Evolutionary conservation across 2,329 filamentous ascomycete species (phyloP).

Genomic region (Sarocladium kiliense): DNA sequence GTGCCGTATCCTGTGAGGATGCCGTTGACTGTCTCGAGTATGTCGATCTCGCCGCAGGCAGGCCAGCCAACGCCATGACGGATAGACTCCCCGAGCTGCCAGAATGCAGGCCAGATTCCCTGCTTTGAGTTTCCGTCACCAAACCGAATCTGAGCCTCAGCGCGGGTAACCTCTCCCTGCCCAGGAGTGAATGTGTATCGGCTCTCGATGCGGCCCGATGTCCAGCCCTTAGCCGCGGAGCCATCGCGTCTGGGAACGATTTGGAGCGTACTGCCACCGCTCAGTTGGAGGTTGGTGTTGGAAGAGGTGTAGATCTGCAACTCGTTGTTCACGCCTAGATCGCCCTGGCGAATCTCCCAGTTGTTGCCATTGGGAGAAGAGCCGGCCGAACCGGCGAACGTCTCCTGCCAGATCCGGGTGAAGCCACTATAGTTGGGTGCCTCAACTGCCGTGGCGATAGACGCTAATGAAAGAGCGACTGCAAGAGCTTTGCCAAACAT

Average conservation of each 20-base stretch:
- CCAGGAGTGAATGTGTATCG: constrained; percentile 40
- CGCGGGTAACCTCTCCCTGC: constrained; percentile 37
- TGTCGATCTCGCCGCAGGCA: constrained; percentile 37
- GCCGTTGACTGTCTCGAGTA: constrained; percentile 41
- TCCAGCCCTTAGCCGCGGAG: constrained; percentile 37
- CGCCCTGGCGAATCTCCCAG: constrained; percentile 29
- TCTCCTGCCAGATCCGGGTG: constrained; percentile 36
- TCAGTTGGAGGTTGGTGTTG: constrained; percentile 40
- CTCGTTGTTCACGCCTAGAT: constrained; percentile 41
- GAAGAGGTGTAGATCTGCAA: constrained; percentile 37
- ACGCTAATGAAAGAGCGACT: neutral
- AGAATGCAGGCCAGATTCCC: constrained; percentile 43
- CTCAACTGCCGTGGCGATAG: constrained; percentile 10
- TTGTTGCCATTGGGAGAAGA: constrained; percentile 19
- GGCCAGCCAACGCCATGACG: constrained; percentile 35
- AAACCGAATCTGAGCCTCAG: constrained; percentile 42
- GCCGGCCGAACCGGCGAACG: constrained; percentile 30
- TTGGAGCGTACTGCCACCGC: constrained; percentile 41
- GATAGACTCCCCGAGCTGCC: constrained; percentile 36
- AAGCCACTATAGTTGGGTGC: constrained; percentile 35
- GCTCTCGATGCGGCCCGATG: constrained; percentile 50
- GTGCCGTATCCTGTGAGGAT: constrained; percentile 40
- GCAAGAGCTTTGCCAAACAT: neutral
- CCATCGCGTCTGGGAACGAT: constrained; percentile 36
- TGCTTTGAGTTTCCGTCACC: constrained; percentile 40